A percentile compares a stretch with the other conserved stretches of the same genome.
phyloP scores from a whole-genome alignment of 1,139 yeast genomes.

The Williopsis jadinii region DNA sequence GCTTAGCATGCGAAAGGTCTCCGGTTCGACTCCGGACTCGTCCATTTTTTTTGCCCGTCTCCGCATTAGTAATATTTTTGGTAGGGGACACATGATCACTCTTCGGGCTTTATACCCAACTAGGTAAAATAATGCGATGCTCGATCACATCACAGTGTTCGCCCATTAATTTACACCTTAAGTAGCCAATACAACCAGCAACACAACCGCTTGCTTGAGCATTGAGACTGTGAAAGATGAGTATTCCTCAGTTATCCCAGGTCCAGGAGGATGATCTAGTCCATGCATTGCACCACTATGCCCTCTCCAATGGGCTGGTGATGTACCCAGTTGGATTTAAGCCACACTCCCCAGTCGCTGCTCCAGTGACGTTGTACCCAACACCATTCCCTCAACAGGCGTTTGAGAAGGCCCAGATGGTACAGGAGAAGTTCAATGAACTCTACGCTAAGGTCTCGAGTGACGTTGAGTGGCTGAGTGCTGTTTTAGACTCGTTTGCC shows the following conservation, averaged over 20 bases:
- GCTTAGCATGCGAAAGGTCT: constrained; percentile 88
- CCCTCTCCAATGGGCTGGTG: constrained; percentile 67
- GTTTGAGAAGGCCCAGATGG: constrained; percentile 57
- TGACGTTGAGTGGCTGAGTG: constrained; percentile 56
- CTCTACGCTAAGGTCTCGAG: constrained; percentile 58
- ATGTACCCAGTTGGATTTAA: constrained; percentile 63
- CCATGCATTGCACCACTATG: constrained; percentile 63
- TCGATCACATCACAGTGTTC: not conserved
- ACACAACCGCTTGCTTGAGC: not conserved
- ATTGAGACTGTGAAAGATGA: constrained; percentile 1
- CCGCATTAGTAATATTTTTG: not conserved
- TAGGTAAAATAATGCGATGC: not conserved
- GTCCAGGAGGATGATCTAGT: constrained; percentile 23
- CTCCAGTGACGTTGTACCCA: constrained; percentile 87
- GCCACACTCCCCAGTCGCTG: constrained; percentile 42
- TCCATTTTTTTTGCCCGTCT: constrained; percentile 33
- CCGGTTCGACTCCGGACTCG: constrained; percentile 90
- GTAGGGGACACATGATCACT: not conserved
- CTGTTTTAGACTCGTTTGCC: constrained; percentile 48
- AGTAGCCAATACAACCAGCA: not conserved
- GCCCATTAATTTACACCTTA: not conserved
- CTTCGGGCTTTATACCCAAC: not conserved
- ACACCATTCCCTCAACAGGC: constrained; percentile 73
- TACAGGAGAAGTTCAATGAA: constrained; percentile 67
- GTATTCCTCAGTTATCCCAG: constrained; percentile 12